Conservation (phyloP, 345 rosid genomes). For the Ailanthus altissimus region DNA sequence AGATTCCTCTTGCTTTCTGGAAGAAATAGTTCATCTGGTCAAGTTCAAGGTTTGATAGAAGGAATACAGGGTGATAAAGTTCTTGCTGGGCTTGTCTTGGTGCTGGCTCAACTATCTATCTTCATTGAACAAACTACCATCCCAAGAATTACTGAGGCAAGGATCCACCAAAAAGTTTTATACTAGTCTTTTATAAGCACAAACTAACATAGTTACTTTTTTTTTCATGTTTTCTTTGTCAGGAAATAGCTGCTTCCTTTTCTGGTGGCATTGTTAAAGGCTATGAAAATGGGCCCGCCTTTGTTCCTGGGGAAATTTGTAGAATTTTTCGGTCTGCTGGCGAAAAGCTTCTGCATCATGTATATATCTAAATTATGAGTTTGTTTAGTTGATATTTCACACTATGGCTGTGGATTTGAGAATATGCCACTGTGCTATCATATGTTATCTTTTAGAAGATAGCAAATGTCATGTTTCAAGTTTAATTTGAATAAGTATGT, state of each 20-base stretch:
- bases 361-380: slow-evolving; percentile 35
- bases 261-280: slow-evolving; percentile 69
- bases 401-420: background rate
- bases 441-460: background rate
- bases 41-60: slow-evolving; percentile 47
- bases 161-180: slow-evolving; percentile 26
- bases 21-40: slow-evolving; percentile 53
- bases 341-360: slow-evolving; percentile 87
- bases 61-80: slow-evolving; percentile 60
- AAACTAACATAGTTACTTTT: slow-evolving; percentile 9
- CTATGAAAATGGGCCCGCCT: slow-evolving; percentile 72
- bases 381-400: background rate
- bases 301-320: slow-evolving; percentile 89
- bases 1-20: slow-evolving; percentile 74
- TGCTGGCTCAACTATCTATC: slow-evolving; percentile 81
- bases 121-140: slow-evolving; percentile 85
- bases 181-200: background rate
- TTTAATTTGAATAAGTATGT: slow-evolving; percentile 2
- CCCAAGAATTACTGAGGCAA: slow-evolving; percentile 90
- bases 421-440: background rate
- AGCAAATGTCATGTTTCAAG: background rate
- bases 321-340: slow-evolving; percentile 74
- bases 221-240: slow-evolving; percentile 31
- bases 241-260: slow-evolving; percentile 90
- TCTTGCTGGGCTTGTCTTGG: slow-evolving; percentile 73